Percentiles rank a stretch among this genome's conserved stretches.
Evolutionary conservation across 2,329 filamentous ascomycete species (phyloP).

Genomic region (Colletotrichum somersetense): DNA sequence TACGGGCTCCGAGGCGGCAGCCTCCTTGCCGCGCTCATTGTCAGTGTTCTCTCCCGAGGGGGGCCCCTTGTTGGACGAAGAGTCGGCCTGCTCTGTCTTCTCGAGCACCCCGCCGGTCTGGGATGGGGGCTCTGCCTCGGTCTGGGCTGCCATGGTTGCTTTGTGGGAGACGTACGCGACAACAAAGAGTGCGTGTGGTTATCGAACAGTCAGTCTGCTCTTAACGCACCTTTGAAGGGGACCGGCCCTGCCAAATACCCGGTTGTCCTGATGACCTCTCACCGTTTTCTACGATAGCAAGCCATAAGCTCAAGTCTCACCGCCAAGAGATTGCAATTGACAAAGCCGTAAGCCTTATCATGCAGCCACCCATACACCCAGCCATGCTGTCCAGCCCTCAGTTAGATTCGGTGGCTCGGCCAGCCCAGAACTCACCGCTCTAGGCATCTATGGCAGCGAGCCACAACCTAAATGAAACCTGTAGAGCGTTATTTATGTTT

Average conservation of each 20-base stretch:
- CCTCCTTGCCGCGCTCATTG: constrained; percentile 18
- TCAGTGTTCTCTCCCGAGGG: constrained; percentile 25
- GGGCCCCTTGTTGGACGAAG: constrained; percentile 18
- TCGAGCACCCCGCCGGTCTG: neutral
- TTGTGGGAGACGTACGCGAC: no score
- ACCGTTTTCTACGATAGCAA: neutral
- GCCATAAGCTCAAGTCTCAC: constrained; percentile 13
- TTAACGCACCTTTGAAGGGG: neutral
- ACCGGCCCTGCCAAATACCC: constrained; percentile 2
- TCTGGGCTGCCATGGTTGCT: neutral
- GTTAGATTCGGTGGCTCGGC: neutral
- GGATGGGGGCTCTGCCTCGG: neutral
- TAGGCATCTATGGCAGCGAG: neutral
- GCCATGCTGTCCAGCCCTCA: neutral
- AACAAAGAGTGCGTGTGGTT: neutral
- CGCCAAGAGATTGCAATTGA: neutral
- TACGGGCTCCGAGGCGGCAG: neutral
- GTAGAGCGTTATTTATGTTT: no score
- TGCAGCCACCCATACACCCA: neutral
- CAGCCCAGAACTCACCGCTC: neutral
- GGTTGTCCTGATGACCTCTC: neutral
- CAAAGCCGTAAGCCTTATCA: neutral
- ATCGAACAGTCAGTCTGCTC: neutral
- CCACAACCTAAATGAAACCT: neutral
- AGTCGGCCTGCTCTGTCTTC: constrained; percentile 16